Base-by-base conservation (phyloP, 306 rosid genomes). In the Medicago ruthenica region DNA sequence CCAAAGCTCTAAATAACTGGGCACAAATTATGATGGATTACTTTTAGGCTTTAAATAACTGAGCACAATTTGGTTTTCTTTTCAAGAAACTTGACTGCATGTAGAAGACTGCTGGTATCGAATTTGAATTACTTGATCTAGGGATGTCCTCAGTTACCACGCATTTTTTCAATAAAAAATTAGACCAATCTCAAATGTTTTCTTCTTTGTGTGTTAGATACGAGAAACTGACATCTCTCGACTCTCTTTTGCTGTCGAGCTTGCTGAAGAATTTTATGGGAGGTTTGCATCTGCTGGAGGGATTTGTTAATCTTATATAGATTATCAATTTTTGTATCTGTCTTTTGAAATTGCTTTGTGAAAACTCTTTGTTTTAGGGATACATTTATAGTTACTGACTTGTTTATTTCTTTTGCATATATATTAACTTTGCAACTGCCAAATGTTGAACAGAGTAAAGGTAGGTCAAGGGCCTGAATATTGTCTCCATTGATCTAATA, bases 241-340 rank as follows among this genome's bases (percentile, higher is more conserved):
- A 71, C 81, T 95, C 71, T 95, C 98, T 71, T 95, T 95, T 89
- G 98, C 97, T 22, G 97, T 95, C 71, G 97, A 95, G 85, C 98
- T 95, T 70, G 98, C 98, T 63, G 98, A 95, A 90, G 97, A 95
- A 82, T 95, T 95, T 80, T 90, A 92, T 75, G 97, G 97, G 91
- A 95, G 98, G 98, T 95, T 77, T 74, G 85, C 69, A 66, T 68
- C 80, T 79, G 27, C 27, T 24, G 54, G 50, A 51, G 53, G 39
- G 70, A 8, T 40, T 78, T 77, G 42, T 54, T 55, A 45, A 65
- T 67, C 40, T 71, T 47, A 44, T 67, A n/a, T 58, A n/a, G n/a
- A n/a, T n/a, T n/a, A n/a, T n/a, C n/a, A n/a, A n/a, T n/a, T n/a
- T n/a, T n/a, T n/a, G n/a, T n/a, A n/a, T n/a, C n/a, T n/a, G n/a